Evolutionary conservation across 2,329 filamentous ascomycete species (phyloP).

Genomic region (Cladosporium sp.): DNA sequence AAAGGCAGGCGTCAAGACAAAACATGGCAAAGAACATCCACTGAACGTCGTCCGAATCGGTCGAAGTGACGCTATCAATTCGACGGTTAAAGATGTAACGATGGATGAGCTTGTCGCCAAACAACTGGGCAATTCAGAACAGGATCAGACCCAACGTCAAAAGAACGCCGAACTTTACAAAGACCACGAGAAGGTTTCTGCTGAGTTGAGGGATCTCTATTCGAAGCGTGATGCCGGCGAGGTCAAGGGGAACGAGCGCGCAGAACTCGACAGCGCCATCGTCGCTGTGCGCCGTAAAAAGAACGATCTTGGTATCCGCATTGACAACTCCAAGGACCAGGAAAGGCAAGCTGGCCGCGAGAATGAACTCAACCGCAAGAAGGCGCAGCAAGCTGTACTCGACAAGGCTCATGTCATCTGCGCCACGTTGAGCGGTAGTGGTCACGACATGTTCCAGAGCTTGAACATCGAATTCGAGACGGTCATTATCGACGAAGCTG

Average conservation of each 20-base stretch:
- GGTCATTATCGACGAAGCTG: conserved; percentile 95
- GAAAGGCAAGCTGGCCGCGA: conserved; percentile 78
- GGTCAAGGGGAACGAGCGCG: conserved; percentile 47
- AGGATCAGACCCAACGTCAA: conserved; percentile 41
- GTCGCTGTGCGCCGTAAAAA: conserved; percentile 74
- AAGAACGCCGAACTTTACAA: conserved; percentile 65
- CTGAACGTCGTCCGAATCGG: conserved; percentile 87
- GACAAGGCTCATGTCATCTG: conserved; percentile 90
- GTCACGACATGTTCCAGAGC: conserved; percentile 95
- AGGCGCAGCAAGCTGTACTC: conserved; percentile 85
- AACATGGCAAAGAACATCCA: conserved; percentile 65
- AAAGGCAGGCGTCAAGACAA: conserved; percentile 78
- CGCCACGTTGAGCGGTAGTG: conserved; percentile 88
- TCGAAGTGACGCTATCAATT: conserved; percentile 86
- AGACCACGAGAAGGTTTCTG: conserved; percentile 57
- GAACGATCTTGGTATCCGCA: conserved; percentile 69
- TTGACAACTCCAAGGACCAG: conserved; percentile 81
- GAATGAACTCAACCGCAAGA: conserved; percentile 76
- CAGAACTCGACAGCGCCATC: conserved; percentile 67
- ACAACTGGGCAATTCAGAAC: conserved; percentile 49
- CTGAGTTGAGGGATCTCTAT: conserved; percentile 65
- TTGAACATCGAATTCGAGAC: conserved; percentile 96
- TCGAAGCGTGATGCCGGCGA: conserved; percentile 60
- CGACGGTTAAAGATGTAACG: conserved; percentile 82
- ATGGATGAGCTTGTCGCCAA: conserved; percentile 84